phyloP scores from a whole-genome alignment of 192 early-diverging fungal genomes.

The Entophlyctis luteolus region DNA sequence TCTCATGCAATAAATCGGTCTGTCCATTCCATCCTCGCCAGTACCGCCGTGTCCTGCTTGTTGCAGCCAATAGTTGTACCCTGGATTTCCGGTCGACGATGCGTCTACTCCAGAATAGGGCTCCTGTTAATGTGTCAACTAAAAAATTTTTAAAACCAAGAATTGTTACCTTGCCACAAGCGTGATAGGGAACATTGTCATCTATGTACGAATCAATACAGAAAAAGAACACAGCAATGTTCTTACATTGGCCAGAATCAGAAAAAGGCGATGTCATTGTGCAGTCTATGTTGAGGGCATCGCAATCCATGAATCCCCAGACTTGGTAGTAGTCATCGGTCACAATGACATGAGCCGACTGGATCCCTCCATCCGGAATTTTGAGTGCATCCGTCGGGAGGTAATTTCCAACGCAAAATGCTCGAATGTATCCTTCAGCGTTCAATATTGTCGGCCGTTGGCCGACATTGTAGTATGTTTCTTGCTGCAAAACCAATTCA shows the following conservation, averaged over 20 bases:
- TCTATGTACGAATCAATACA: too few species aligned
- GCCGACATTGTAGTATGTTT: conserved; percentile 15
- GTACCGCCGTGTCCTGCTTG: conserved; percentile 29
- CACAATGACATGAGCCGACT: conserved; percentile 23
- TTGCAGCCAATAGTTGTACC: conserved; percentile 18
- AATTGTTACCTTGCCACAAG: too few species aligned
- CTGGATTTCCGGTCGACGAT: not conserved
- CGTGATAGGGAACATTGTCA: conserved; percentile 3
- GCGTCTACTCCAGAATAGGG: conserved; percentile 31
- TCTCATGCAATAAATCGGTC: conserved; percentile 32
- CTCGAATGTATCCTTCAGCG: conserved; percentile 30
- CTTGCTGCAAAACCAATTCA: not conserved
- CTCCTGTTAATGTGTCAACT: too few species aligned
- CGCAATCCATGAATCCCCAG: conserved; percentile 27
- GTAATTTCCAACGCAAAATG: conserved; percentile 34
- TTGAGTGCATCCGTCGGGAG: conserved; percentile 16
- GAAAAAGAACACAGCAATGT: too few species aligned
- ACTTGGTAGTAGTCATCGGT: conserved; percentile 19
- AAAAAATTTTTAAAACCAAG: too few species aligned
- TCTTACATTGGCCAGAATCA: conserved; percentile 33
- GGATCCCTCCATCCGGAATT: conserved; percentile 18
- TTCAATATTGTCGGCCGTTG: conserved; percentile 22
- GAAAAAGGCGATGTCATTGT: conserved; percentile 7
- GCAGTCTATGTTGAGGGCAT: conserved; percentile 30
- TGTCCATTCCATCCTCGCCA: not conserved